phyloP scores from a whole-genome alignment of 2,329 filamentous ascomycete genomes.

The Fusarium brachygibbosum region DNA sequence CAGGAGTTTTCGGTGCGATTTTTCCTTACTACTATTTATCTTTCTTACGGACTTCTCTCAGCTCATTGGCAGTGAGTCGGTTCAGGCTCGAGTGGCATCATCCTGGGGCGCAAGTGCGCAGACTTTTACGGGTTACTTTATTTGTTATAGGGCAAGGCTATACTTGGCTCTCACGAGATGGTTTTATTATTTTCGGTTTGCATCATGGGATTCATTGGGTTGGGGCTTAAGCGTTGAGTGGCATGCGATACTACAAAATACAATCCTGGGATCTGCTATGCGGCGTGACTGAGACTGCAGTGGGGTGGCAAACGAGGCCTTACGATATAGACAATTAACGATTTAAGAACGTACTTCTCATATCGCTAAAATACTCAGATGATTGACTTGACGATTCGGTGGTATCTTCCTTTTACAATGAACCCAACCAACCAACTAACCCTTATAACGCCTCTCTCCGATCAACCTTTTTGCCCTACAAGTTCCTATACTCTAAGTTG shows the following conservation, averaged over 20 bases:
- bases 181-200: constrained; percentile 24
- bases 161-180: constrained; percentile 51
- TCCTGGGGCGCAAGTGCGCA: constrained; percentile 30
- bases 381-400: constrained; percentile 35
- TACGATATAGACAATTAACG: constrained; percentile 35
- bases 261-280: constrained; percentile 32
- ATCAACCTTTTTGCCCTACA: constrained; percentile 7
- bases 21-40: constrained; percentile 34
- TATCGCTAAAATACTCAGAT: background rate
- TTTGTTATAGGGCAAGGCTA: constrained; percentile 30
- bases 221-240: constrained; percentile 38
- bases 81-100: constrained; percentile 39
- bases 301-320: constrained; percentile 8
- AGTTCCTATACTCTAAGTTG: constrained; percentile 31
- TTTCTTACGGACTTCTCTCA: constrained; percentile 48
- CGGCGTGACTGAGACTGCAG: constrained; percentile 20
- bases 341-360: constrained; percentile 12
- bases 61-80: constrained; percentile 28
- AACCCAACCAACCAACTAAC: constrained; percentile 33
- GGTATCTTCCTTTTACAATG: constrained; percentile 46
- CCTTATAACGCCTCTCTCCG: constrained; percentile 41
- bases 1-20: constrained; percentile 43
- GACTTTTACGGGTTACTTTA: constrained; percentile 36
- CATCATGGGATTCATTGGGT: constrained; percentile 32
- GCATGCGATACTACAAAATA: constrained; percentile 42